Evolutionary conservation across 768 basidiomycete genomes (phyloP).

Genomic region (Tricholoma flavovirens): DNA sequence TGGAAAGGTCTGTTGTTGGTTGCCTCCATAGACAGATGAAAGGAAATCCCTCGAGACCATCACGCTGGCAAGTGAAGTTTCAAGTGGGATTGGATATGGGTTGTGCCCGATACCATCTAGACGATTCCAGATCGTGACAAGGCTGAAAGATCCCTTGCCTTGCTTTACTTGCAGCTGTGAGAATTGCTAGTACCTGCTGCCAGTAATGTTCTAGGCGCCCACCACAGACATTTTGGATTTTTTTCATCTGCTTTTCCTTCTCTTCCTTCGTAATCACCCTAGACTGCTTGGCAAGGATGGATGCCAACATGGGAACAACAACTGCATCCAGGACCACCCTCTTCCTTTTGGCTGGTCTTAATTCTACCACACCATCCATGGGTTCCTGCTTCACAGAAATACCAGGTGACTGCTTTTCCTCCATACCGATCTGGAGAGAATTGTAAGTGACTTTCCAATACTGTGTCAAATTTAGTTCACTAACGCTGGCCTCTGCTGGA

Average conservation of each 20-base stretch:
- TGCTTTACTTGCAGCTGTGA: not conserved
- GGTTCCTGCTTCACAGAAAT: too few relatives aligned
- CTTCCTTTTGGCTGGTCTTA: too few relatives aligned
- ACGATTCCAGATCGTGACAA: conserved; percentile 11
- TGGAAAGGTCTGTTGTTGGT: conserved; percentile 5
- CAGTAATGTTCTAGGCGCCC: not conserved
- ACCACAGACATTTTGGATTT: not conserved
- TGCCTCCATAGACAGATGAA: conserved; percentile 6
- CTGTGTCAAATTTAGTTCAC: too few relatives aligned
- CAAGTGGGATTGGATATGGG: conserved; percentile 3
- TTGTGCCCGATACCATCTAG: not conserved
- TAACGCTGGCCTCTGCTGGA: too few relatives aligned
- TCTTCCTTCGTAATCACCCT: not conserved
- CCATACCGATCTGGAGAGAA: too few relatives aligned
- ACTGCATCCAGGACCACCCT: not conserved
- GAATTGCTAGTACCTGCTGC: too few relatives aligned
- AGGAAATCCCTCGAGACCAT: conserved; percentile 7
- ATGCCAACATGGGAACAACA: not conserved
- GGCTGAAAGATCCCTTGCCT: not conserved
- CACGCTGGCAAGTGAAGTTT: not conserved
- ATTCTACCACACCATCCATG: too few relatives aligned
- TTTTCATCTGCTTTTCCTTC: not conserved
- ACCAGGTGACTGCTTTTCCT: too few relatives aligned
- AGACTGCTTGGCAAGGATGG: not conserved
- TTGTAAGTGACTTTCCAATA: too few relatives aligned